Evolutionary conservation across 1,284 basidiomycete species (phyloP).

Genomic region (Boletus semigastroideus): DNA sequence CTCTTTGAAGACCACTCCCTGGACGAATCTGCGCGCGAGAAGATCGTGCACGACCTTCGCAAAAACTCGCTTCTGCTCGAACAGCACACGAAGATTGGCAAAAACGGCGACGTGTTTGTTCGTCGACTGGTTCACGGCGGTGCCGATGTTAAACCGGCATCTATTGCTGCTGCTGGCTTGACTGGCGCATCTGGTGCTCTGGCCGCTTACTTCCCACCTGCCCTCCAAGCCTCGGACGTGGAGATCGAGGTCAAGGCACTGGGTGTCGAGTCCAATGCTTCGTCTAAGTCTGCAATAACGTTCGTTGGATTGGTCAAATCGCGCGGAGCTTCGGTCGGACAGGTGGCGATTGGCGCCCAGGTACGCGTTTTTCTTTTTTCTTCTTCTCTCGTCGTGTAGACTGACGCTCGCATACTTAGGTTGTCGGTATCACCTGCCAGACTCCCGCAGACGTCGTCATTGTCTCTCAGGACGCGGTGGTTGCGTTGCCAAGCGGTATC

Average conservation of each 20-base stretch:
- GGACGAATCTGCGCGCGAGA: slow-evolving; percentile 24
- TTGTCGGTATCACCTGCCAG: slow-evolving; percentile 17
- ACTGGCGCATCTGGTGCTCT: slow-evolving; percentile 7
- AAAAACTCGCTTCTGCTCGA: slow-evolving; percentile 27
- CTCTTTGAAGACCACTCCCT: slow-evolving; percentile 32
- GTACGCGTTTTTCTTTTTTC: background rate
- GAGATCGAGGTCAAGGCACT: slow-evolving; percentile 18
- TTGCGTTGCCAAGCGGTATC: slow-evolving; percentile 15
- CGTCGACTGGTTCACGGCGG: slow-evolving; percentile 25
- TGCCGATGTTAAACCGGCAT: slow-evolving; percentile 9
- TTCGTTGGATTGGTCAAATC: slow-evolving; percentile 20
- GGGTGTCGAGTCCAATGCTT: slow-evolving; percentile 5
- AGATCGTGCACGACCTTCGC: slow-evolving; percentile 25
- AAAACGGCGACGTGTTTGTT: slow-evolving; percentile 23
- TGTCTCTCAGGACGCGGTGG: slow-evolving; percentile 14
- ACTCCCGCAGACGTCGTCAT: slow-evolving; percentile 14
- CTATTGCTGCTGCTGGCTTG: slow-evolving; percentile 17
- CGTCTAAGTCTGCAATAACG: slow-evolving; percentile 7
- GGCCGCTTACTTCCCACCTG: slow-evolving; percentile 21
- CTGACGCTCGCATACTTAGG: slow-evolving; percentile 7
- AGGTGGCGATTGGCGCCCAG: slow-evolving; percentile 8
- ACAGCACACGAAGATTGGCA: slow-evolving; percentile 30
- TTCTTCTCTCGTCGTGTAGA: background rate
- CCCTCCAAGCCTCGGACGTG: slow-evolving; percentile 11
- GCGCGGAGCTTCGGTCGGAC: slow-evolving; percentile 4